These are phyloP conservation scores for Microthlaspi erraticum DNA, from an alignment of 345 rosid genomes.

Conservation along the genomic window DNA sequence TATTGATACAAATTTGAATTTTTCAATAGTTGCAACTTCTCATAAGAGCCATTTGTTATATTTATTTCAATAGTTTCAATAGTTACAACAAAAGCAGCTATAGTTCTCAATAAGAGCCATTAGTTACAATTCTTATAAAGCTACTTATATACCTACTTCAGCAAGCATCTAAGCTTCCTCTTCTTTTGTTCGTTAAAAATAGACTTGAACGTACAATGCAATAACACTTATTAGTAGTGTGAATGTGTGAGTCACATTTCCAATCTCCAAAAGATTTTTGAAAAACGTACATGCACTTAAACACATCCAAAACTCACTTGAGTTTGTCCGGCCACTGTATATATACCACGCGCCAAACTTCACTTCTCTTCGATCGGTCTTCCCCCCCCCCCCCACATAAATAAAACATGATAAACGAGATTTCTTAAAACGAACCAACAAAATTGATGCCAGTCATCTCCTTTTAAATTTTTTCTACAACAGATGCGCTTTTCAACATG, in stretches of 20 bases:
- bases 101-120: conserved; percentile 2
- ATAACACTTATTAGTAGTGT: neutral
- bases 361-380: neutral
- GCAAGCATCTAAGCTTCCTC: neutral
- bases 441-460: neutral
- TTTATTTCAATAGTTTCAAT: too few relatives aligned
- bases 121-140: neutral
- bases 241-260: neutral
- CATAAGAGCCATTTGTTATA: neutral
- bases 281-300: neutral
- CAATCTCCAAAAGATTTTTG: neutral
- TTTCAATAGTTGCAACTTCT: neutral
- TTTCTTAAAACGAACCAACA: neutral
- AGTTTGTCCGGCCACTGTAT: neutral
- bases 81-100: neutral
- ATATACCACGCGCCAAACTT: neutral
- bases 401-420: conserved; percentile 7
- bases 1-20: neutral
- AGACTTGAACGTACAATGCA: neutral
- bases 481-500: neutral
- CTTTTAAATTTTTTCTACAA: neutral
- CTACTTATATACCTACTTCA: neutral
- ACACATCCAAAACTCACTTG: neutral
- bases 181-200: too few relatives aligned
- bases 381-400: neutral